Evolutionary conservation across 768 basidiomycete species (phyloP), one percentile per base, ranked within the genome.

Genomic region (Gyrodon lividus): DNA sequence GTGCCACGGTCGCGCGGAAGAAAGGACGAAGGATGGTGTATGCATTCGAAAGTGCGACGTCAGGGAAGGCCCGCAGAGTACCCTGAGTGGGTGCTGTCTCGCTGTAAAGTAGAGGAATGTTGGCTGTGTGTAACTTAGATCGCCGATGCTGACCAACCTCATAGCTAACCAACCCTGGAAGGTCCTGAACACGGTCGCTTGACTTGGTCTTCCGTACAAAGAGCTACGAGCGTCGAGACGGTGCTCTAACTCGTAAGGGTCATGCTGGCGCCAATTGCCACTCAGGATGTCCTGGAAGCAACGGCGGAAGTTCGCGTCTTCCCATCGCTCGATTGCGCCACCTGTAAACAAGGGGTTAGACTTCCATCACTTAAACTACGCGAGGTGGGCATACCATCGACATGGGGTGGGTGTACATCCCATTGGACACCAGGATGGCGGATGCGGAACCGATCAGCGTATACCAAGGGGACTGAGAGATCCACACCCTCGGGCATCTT

Each of bases 81-180:
- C 89, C 89, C 62, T 89, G 77, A 1, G 73, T 78, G 0, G 87
- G 87, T 1, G 74, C 84, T 12, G 82, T 89, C 58, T 86, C 79
- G 55, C 81, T 83, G 46, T 47, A 38, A 28, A 46, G 19, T 22
- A 5, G 16, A 34, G n/a, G 2, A n/a, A 37, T 14, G 7, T 19
- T 39, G 43, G 22, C 9, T 28, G n/a, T 16, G 14, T 24, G 2
- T 8, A 5, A 45, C 12, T 6, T 35, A 28, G 20, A 33, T n/a
- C 24, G 23, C 13, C 16, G 54, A 16, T 54, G 46, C 16, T 51
- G 47, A 50, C 60, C 4, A 40, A 86, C 83, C 81, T 84, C 74
- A 86, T 73, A 2, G 86, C 76, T 13, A 87, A 65, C 88, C 87
- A 90, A n/a, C 87, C 87, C 59, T 89, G 88, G 72, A 84, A 90